Evolutionary conservation across 352 stramenopile genomes (phyloP).

Genomic region (Pythium dissotocum): DNA sequence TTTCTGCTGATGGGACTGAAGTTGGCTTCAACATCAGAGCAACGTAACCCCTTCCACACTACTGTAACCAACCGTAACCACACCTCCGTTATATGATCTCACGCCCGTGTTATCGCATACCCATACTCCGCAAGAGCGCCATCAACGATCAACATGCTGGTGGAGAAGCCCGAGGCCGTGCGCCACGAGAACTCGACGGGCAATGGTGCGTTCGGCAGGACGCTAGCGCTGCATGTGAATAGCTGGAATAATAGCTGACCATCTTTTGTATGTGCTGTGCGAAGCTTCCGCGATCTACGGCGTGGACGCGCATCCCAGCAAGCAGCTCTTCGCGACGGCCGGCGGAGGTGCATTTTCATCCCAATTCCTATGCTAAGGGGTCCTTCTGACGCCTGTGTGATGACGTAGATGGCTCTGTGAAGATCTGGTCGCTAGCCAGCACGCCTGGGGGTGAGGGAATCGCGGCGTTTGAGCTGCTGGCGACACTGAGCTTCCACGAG

Average conservation of each 20-base stretch:
- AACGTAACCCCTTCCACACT: neutral
- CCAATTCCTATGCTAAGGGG: neutral
- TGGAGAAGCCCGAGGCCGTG: constrained; percentile 81
- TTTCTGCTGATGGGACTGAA: neutral
- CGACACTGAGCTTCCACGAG: constrained; percentile 79
- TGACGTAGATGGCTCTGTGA: constrained; percentile 70
- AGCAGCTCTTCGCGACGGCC: constrained; percentile 72
- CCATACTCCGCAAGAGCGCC: constrained; percentile 9
- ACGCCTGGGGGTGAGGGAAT: constrained; percentile 36
- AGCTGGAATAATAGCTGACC: neutral
- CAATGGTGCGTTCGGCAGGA: constrained; percentile 37
- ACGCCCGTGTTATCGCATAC: neutral
- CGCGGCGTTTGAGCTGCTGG: constrained; percentile 77
- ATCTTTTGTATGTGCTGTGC: constrained; percentile 2
- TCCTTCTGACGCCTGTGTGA: neutral
- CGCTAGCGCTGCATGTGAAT: neutral
- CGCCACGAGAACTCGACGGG: constrained; percentile 73
- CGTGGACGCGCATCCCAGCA: constrained; percentile 77
- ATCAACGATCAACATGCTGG: constrained; percentile 49
- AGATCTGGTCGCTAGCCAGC: constrained; percentile 75
- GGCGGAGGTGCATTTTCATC: constrained; percentile 49
- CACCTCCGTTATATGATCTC: neutral
- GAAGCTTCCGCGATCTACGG: constrained; percentile 82
- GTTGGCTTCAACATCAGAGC: neutral
- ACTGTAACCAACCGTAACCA: neutral